These are phyloP conservation scores for Marchantia paleacea DNA, from an alignment of 225 moss, liverwort and hornwort species.

Conservation along the genomic window DNA sequence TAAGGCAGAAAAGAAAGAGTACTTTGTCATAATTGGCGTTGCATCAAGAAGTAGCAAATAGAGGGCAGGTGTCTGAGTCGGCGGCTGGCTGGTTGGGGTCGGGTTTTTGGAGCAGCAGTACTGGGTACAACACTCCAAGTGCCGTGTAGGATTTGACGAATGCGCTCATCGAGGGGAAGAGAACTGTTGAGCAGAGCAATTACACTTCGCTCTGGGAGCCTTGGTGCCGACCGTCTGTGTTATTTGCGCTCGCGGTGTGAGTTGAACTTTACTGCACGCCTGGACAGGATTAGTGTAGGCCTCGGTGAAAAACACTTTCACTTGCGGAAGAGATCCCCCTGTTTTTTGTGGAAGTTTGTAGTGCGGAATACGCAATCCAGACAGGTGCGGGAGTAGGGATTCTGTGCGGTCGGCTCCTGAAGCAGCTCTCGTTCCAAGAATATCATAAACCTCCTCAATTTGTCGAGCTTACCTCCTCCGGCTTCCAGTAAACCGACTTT, in stretches of 20 bases:
- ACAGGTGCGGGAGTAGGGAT: neutral
- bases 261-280: neutral
- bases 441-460: neutral
- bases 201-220: neutral
- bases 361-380: neutral
- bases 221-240: neutral
- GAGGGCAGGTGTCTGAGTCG: neutral
- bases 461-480: neutral
- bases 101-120: neutral
- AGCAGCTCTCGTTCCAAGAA: neutral
- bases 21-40: neutral
- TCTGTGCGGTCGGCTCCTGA: neutral
- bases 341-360: neutral
- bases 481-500: neutral
- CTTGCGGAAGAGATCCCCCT: neutral
- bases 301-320: neutral
- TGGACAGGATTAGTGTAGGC: neutral
- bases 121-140: neutral
- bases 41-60: neutral
- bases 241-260: no score
- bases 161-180: neutral
- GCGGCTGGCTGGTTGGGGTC: slow-evolving; percentile 12
- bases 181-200: neutral
- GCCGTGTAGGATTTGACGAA: neutral
- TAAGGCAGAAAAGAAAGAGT: neutral